Percentiles rank a stretch among this genome's conserved stretches.
phyloP scores from a whole-genome alignment of 2,329 filamentous ascomycete genomes.

The Rhexocercosporidium sp. region DNA sequence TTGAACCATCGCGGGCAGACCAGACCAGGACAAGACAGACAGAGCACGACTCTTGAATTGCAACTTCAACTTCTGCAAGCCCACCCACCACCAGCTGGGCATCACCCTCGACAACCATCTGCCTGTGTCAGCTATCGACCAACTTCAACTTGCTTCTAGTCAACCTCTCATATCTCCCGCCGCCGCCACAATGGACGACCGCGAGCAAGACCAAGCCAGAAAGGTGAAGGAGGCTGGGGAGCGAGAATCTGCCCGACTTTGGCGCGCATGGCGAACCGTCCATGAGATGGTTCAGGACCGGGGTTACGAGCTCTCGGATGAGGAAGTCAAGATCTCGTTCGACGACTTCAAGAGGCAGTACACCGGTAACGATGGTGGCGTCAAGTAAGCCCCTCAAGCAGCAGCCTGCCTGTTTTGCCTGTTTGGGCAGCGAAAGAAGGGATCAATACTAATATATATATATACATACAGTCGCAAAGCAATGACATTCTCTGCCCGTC shows the following conservation, averaged over 20 bases:
- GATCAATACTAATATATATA: neutral
- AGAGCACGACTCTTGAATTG: neutral
- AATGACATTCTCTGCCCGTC: constrained; percentile 88
- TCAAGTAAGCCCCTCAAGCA: constrained; percentile 61
- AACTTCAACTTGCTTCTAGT: too few relatives aligned
- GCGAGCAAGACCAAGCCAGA: constrained; percentile 38
- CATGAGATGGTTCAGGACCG: constrained; percentile 95
- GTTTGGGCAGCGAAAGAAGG: neutral
- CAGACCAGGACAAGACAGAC: neutral
- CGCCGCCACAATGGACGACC: constrained; percentile 32
- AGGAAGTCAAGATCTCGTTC: constrained; percentile 85
- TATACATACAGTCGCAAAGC: constrained; percentile 68
- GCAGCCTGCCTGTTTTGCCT: neutral
- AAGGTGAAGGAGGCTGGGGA: constrained; percentile 44
- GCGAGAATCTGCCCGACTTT: constrained; percentile 68
- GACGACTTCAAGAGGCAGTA: constrained; percentile 80
- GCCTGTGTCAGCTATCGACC: neutral
- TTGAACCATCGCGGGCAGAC: neutral
- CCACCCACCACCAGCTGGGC: neutral
- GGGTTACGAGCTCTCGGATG: constrained; percentile 89
- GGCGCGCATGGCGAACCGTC: constrained; percentile 91
- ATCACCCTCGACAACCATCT: neutral
- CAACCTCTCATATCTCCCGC: neutral
- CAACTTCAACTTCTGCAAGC: constrained; percentile 5
- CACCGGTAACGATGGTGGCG: constrained; percentile 72